These are phyloP conservation scores for Xylogone sp. DNA, from an alignment of 2,329 filamentous ascomycete species.

Conservation along the genomic window DNA sequence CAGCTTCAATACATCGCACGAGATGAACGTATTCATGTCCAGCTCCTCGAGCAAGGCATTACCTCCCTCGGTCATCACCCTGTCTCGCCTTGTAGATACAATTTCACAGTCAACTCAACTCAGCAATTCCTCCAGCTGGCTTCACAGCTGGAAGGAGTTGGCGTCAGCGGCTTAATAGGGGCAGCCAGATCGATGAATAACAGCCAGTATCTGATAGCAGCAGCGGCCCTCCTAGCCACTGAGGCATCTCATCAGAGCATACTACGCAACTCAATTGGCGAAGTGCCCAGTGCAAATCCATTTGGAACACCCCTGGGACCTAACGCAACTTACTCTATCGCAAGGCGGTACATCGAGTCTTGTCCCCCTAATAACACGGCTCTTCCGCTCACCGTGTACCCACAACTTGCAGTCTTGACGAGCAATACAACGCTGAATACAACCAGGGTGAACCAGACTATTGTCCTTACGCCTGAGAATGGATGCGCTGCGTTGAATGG, in stretches of 20 bases:
- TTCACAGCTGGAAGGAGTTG: conserved; percentile 52
- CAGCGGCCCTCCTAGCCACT: conserved; percentile 61
- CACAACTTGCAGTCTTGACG: conserved; percentile 35
- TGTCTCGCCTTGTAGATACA: conserved; percentile 53
- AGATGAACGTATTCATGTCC: conserved; percentile 57
- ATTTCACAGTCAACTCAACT: conserved; percentile 46
- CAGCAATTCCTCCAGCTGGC: conserved; percentile 50
- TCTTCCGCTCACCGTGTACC: conserved; percentile 60
- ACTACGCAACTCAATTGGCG: conserved; percentile 45
- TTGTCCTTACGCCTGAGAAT: conserved; percentile 21
- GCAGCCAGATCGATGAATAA: conserved; percentile 56
- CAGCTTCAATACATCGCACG: conserved; percentile 52
- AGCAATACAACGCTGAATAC: conserved; percentile 12
- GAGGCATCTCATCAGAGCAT: conserved; percentile 64
- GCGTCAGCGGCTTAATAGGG: conserved; percentile 58
- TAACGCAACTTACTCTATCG: conserved; percentile 61
- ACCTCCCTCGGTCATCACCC: conserved; percentile 44
- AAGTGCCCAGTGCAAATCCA: conserved; percentile 53
- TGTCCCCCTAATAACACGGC: conserved; percentile 52
- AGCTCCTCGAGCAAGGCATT: conserved; percentile 47
- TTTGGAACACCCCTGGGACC: conserved; percentile 57
- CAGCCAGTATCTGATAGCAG: conserved; percentile 56
- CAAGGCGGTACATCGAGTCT: conserved; percentile 53
- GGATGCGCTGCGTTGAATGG: conserved; percentile 13
- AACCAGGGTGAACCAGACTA: conserved; percentile 9